Evolutionary conservation across 495 filamentous ascomycete species (phyloP).

Genomic region (Xylaria sp.): DNA sequence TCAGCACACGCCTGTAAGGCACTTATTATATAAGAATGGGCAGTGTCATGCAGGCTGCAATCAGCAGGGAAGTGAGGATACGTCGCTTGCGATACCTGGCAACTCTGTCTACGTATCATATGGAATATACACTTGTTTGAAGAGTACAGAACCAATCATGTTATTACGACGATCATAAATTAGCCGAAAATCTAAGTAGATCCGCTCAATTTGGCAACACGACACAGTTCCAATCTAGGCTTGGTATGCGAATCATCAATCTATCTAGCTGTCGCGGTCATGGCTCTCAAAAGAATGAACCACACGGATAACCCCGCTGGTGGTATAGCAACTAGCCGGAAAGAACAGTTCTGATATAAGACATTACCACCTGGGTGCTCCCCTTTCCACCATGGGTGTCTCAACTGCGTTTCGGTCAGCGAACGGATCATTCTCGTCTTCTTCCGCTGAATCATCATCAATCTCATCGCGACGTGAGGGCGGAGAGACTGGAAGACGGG

Average conservation of each 20-base stretch:
- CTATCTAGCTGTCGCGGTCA: neutral
- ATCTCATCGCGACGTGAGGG: conserved; percentile 36
- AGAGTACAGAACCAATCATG: neutral
- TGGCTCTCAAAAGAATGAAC: neutral
- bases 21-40: neutral
- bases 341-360: neutral
- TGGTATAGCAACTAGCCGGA: neutral
- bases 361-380: conserved; percentile 60
- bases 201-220: neutral
- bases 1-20: neutral
- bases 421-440: conserved; percentile 79
- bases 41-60: neutral
- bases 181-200: neutral
- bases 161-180: conserved; percentile 1
- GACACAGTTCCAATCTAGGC: neutral
- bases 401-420: conserved; percentile 77
- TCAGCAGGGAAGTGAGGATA: neutral
- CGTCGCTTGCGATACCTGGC: neutral
- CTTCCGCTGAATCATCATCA: conserved; percentile 59
- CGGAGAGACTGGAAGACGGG: conserved; percentile 41
- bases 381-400: conserved; percentile 62
- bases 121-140: neutral
- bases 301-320: neutral
- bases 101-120: neutral
- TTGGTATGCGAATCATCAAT: neutral